A percentile compares a stretch with the other conserved stretches of the same genome.
phyloP scores from a whole-genome alignment of 83 land plant genomes.

The Isoetes engelmannii region DNA sequence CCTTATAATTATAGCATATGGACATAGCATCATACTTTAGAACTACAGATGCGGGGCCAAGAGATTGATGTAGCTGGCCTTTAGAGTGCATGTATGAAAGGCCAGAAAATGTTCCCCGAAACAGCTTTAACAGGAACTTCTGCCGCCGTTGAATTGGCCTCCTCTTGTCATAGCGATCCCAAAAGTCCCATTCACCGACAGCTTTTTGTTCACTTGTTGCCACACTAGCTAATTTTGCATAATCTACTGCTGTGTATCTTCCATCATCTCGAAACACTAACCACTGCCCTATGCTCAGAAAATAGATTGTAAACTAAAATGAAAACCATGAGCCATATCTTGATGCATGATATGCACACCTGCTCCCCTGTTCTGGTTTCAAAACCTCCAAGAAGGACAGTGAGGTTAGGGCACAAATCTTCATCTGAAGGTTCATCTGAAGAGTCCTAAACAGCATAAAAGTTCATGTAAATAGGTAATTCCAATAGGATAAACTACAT shows the following conservation, averaged over 20 bases:
- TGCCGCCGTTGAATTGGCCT: conserved; percentile 46
- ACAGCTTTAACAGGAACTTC: conserved; percentile 53
- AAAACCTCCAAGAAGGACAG: conserved; percentile 78
- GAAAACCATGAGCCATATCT: background rate
- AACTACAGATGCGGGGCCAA: conserved; percentile 93
- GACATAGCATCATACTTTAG: conserved; percentile 46
- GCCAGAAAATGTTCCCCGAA: conserved; percentile 67
- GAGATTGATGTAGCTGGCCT: conserved; percentile 86
- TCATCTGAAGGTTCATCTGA: conserved; percentile 51
- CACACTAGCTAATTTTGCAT: conserved; percentile 65
- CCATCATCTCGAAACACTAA: conserved; percentile 91
- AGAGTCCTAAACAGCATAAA: background rate
- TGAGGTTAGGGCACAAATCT: conserved; percentile 41
- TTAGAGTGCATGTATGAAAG: conserved; percentile 81
- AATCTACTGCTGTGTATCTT: conserved; percentile 70
- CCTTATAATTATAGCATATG: background rate
- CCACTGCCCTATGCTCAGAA: conserved; percentile 54
- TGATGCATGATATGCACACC: conserved; percentile 28
- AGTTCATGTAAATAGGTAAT: no score
- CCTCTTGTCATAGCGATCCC: conserved; percentile 52
- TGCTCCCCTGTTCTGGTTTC: conserved; percentile 95
- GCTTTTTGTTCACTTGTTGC: conserved; percentile 44
- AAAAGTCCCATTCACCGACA: conserved; percentile 44
- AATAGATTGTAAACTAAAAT: conserved; percentile 1
- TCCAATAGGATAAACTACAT: no score